Base-by-base conservation (phyloP, 305 asterid genomes). In the Fraxinus dipetala region DNA sequence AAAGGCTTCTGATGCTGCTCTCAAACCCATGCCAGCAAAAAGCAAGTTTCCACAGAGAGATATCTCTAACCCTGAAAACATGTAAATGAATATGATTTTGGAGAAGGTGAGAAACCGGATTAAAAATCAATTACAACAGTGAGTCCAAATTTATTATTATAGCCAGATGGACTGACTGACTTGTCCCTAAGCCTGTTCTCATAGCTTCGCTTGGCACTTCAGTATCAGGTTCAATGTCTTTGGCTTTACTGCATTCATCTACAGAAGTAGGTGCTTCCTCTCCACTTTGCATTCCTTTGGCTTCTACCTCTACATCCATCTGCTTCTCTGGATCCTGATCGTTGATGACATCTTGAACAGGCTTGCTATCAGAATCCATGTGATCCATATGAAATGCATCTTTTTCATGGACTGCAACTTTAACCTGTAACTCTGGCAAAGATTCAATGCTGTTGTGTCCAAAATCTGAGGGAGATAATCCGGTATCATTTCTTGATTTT, bases 11-110 rank as follows among this genome's bases (percentile, higher is more conserved):
- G 88, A 86, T 82, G 98, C 97, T 59, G 92, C 94, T 75, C 65
- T 31, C 16, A 67, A 85, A 77, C 97, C 97, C 95, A 94, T 94
- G 74, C 97, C 94, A 74, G 93, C 79, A 79, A 82, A 91, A 84
- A 94, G 97, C 85, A 87, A 59, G 82, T 89, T 89, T 69, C 91
- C 85, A 72, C 98, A 94, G 24, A 94, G 89, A 75, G 98, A 93
- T 78, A 93, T 83, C 86, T 91, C 95, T 35, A 92, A 78, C 81
- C 91, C 97, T 94, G 93, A 79, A 78, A 70, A 78, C 32, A 82
- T 22, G 70, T 65, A 82, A 65, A 78, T 74, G 54, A 73, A 48
- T 48, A 20, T 48, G 59, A 48, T 48, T 26, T 26, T 48, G 59
- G 20, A 48, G 56, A 45, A 45, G 7, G 80, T 3, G 51, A 18